phyloP scores from a whole-genome alignment of 805 yeast species.

The Komagataella kurtzmanii region DNA sequence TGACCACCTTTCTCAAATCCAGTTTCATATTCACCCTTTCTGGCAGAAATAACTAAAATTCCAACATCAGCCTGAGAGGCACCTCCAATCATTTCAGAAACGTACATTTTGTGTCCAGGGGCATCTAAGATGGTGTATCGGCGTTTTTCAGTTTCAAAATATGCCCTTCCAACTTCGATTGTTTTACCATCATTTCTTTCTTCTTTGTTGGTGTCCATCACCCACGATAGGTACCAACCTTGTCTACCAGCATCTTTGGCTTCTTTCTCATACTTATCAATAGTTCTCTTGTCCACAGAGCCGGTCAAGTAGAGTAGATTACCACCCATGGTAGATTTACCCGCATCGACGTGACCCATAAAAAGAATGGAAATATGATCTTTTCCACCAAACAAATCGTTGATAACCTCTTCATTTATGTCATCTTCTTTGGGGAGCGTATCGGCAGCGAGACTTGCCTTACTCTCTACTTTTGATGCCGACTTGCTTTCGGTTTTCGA shows the following conservation, averaged over 20 bases:
- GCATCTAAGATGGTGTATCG: constrained; percentile 97
- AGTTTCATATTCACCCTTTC: constrained; percentile 99
- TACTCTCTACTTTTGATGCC: constrained; percentile 2
- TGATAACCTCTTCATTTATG: constrained; percentile 31
- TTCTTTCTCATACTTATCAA: constrained; percentile 95
- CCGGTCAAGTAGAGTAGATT: constrained; percentile 87
- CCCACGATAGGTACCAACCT: constrained; percentile 99
- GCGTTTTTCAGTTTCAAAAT: constrained; percentile 94
- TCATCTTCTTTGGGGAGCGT: constrained; percentile 8
- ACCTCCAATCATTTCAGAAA: constrained; percentile 98
- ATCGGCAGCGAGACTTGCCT: constrained; percentile 8
- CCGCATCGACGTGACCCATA: constrained; percentile 99
- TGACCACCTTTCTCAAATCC: constrained; percentile 99
- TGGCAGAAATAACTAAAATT: constrained; percentile 89
- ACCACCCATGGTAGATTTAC: constrained; percentile 99
- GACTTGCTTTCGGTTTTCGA: constrained; percentile 5
- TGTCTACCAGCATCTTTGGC: constrained; percentile 99
- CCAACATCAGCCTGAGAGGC: constrained; percentile 99
- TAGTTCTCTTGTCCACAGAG: constrained; percentile 96
- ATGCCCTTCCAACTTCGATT: constrained; percentile 96
- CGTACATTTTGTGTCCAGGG: constrained; percentile 99
- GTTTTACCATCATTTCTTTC: constrained; percentile 99
- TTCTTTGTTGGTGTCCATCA: constrained; percentile 98
- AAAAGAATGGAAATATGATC: constrained; percentile 94
- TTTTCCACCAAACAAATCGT: constrained; percentile 92